A percentile compares a stretch with the other conserved stretches of the same genome.
Evolutionary conservation across 306 rosid species (phyloP).

Genomic region (Corylus avellana): DNA sequence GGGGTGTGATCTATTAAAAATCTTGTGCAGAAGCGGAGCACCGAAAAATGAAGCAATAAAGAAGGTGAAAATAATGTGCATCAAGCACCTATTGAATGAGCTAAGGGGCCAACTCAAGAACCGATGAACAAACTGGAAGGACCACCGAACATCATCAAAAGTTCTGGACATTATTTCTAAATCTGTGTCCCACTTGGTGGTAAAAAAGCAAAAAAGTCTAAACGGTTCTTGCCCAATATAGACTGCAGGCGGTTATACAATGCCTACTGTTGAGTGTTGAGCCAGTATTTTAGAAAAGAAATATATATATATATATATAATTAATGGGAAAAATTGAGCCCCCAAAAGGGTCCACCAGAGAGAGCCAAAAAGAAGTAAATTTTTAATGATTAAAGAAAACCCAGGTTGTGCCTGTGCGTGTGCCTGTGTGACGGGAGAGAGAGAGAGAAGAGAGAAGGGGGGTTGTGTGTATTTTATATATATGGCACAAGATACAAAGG

Average conservation of each 20-base stretch:
- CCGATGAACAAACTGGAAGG: neutral
- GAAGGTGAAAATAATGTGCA: neutral
- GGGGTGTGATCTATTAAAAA: neutral
- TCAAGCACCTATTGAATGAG: neutral
- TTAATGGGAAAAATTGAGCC: neutral
- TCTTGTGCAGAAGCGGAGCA: neutral
- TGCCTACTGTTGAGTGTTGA: neutral
- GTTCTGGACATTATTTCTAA: neutral
- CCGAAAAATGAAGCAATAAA: neutral
- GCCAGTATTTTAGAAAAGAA: neutral
- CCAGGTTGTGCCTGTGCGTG: neutral
- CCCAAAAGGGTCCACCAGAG: neutral
- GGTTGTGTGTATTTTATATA: neutral
- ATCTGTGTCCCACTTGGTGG: neutral
- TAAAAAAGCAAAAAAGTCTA: neutral
- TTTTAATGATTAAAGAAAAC: neutral
- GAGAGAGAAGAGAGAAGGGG: neutral
- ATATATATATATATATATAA: no score
- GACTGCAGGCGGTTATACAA: neutral
- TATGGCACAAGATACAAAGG: constrained; percentile 30
- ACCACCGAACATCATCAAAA: neutral
- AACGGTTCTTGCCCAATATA: neutral
- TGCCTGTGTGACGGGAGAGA: neutral
- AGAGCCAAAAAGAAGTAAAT: neutral
- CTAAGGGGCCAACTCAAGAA: neutral